phyloP scores from a whole-genome alignment of 768 basidiomycete species.

The Lentinus brumalis region DNA sequence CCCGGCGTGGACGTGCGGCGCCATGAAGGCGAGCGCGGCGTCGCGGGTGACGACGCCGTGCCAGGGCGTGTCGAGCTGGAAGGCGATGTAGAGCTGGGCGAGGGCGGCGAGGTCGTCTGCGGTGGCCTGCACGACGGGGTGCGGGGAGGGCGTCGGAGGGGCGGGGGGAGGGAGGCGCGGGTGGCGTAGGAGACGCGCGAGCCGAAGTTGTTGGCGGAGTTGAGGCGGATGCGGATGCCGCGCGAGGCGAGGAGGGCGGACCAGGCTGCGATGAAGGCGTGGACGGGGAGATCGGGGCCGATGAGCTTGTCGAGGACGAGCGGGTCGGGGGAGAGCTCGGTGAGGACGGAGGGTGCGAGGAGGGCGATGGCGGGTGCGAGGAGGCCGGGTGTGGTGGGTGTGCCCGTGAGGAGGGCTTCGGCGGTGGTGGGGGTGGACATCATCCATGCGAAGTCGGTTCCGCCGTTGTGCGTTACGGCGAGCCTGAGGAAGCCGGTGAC shows the following conservation, averaged over 20 bases:
- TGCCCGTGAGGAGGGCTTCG: neutral
- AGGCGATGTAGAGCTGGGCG: slow-evolving; percentile 9
- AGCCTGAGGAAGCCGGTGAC: too few species aligned
- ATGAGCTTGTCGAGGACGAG: neutral
- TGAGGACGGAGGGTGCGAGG: neutral
- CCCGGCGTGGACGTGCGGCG: neutral
- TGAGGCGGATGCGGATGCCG: neutral
- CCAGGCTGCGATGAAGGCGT: slow-evolving; percentile 14
- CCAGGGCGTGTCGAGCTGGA: neutral
- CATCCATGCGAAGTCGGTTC: neutral
- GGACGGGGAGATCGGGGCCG: slow-evolving; percentile 5
- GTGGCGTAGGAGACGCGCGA: slow-evolving; percentile 13
- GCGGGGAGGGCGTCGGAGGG: slow-evolving; percentile 1
- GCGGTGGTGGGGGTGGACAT: neutral
- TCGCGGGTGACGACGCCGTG: neutral
- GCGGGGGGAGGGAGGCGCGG: slow-evolving; percentile 5
- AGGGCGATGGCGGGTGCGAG: neutral
- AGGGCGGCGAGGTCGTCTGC: slow-evolving; percentile 6
- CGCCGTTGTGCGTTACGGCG: too few species aligned
- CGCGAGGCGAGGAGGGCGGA: neutral
- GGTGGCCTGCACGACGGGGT: slow-evolving; percentile 4
- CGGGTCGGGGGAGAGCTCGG: neutral
- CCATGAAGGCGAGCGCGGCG: neutral
- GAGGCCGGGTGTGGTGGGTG: neutral
- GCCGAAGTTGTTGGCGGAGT: neutral